Percentiles rank a stretch among this genome's conserved stretches.
Conservation (phyloP, 2,329 filamentous ascomycete genomes). For the Colletotrichum aenigma region DNA sequence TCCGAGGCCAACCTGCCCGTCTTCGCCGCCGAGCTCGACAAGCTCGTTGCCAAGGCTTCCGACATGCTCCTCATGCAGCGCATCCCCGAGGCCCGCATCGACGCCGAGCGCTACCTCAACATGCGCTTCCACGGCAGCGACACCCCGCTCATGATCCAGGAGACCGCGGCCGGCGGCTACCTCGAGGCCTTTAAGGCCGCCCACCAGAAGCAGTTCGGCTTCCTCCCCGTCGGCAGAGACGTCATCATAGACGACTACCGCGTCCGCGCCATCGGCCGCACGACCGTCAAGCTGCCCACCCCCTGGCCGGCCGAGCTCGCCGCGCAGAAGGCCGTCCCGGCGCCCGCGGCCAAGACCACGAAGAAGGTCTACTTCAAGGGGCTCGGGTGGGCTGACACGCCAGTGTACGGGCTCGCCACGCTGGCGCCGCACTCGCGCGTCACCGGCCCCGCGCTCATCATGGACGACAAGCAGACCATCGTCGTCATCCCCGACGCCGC, state of each 20-base stretch:
- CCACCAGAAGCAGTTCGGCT: constrained; percentile 46
- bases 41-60: constrained; percentile 33
- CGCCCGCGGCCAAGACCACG: neutral
- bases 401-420: constrained; percentile 70
- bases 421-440: constrained; percentile 64
- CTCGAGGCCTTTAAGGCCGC: constrained; percentile 38
- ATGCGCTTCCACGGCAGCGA: constrained; percentile 49
- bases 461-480: constrained; percentile 73
- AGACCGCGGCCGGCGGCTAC: constrained; percentile 25
- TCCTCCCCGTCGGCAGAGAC: constrained; percentile 36
- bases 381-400: constrained; percentile 50
- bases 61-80: constrained; percentile 36
- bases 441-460: constrained; percentile 69
- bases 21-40: constrained; percentile 26
- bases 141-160: constrained; percentile 44
- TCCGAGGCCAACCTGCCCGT: constrained; percentile 12
- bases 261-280: constrained; percentile 39
- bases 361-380: constrained; percentile 23
- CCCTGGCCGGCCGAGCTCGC: constrained; percentile 9
- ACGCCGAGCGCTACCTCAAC: constrained; percentile 42
- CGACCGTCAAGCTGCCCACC: neutral
- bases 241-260: constrained; percentile 48
- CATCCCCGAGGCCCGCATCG: constrained; percentile 1
- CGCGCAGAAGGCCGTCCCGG: neutral
- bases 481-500: constrained; percentile 67